phyloP scores from a whole-genome alignment of 345 rosid genomes.

The Eucalyptus shirleyi region DNA sequence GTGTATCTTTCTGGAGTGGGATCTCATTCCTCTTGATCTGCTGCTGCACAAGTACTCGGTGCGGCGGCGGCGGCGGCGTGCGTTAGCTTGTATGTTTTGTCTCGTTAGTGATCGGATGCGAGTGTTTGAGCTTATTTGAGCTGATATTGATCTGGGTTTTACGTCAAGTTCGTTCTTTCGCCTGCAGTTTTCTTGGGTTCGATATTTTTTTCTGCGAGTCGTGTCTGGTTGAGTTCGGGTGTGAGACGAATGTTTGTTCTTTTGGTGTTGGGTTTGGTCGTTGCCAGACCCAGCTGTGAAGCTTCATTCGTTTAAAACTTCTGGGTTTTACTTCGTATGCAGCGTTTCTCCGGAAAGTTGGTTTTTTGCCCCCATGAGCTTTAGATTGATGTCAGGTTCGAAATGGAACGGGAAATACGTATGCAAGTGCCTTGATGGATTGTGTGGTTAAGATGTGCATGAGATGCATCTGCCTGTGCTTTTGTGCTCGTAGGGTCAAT shows the following conservation, averaged over 20 bases:
- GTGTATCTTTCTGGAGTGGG: background rate
- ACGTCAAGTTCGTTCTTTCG: background rate
- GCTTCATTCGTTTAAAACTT: background rate
- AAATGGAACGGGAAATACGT: background rate
- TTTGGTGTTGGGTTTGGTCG: background rate
- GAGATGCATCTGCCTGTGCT: background rate
- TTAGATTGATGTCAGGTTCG: background rate
- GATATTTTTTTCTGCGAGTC: background rate
- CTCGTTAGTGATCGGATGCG: background rate
- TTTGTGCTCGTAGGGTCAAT: background rate
- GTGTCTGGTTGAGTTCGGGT: background rate
- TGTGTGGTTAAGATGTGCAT: background rate
- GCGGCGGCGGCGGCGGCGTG: background rate
- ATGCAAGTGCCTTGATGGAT: background rate
- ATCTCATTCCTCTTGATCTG: background rate
- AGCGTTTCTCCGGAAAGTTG: background rate
- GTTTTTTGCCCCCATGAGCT: background rate
- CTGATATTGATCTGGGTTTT: background rate
- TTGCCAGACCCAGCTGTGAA: background rate
- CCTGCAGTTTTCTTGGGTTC: background rate
- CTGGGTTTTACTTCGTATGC: background rate
- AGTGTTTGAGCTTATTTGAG: background rate
- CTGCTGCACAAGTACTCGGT: background rate
- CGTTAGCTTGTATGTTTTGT: background rate
- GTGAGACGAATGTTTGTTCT: background rate